A percentile compares a stretch with the other conserved stretches of the same genome.
These are phyloP conservation scores for Tylopilus sp. DNA, from an alignment of 768 basidiomycete genomes.

Conservation along the genomic window DNA sequence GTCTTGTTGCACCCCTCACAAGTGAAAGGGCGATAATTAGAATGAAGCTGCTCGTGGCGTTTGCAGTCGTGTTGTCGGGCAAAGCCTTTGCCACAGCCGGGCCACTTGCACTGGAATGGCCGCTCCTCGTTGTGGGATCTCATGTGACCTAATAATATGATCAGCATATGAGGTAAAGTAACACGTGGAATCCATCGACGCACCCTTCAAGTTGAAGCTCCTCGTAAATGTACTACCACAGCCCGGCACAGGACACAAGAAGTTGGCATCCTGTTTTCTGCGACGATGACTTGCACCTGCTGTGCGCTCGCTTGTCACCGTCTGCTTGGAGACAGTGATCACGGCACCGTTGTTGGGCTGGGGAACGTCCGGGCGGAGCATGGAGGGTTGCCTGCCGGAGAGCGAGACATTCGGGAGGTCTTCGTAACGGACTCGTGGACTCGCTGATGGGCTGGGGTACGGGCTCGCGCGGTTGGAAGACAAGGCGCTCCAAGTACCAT, in stretches of 20 bases:
- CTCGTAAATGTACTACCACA: constrained; percentile 83
- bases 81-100: constrained; percentile 91
- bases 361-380: constrained; percentile 22
- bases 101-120: constrained; percentile 93
- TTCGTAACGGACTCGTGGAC: constrained; percentile 51
- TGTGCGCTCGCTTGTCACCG: constrained; percentile 89
- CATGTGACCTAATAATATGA: constrained; percentile 63
- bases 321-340: constrained; percentile 56
- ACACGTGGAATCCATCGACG: constrained; percentile 11
- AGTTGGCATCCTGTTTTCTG: constrained; percentile 85
- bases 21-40: constrained; percentile 87
- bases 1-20: constrained; percentile 92
- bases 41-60: constrained; percentile 91
- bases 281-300: constrained; percentile 82
- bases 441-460: constrained; percentile 67
- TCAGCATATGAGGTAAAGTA: constrained; percentile 12
- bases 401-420: constrained; percentile 43
- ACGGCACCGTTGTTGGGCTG: constrained; percentile 1
- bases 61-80: constrained; percentile 96
- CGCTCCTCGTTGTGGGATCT: constrained; percentile 94
- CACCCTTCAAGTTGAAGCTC: constrained; percentile 88
- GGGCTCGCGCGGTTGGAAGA: constrained; percentile 49
- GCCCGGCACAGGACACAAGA: constrained; percentile 75
- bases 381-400: constrained; percentile 19
- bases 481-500: constrained; percentile 32